Base-by-base conservation (phyloP, 106 monocot genomes). In the Acorus gramineus region DNA sequence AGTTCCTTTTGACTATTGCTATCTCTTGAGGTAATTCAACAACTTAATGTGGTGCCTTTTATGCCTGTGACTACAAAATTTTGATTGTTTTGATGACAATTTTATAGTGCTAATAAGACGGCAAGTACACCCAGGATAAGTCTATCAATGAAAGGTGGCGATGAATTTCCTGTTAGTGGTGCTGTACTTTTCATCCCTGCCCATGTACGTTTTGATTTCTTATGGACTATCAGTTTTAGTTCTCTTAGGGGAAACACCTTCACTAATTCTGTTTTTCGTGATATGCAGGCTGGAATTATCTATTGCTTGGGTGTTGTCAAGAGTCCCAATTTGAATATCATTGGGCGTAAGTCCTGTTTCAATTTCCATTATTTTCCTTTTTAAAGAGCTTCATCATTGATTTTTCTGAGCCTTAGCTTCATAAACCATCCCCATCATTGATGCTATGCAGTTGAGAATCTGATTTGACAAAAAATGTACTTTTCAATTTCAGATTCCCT, bases 291-390 rank as follows among this genome's bases (percentile, higher is more conserved):
- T 12, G 51, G 77, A 57, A 50, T 52, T 56, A 52, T 74, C 49
- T 90, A 87, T 77, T 91, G 96, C 77, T 76, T 96, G 55, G 96
- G 82, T 69, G 53, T 96, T 14, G 46, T 80, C 64, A 96, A 88
- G 73, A 81, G 82, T 68, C 64, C 47, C 55, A 64, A 69, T 51
- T 46, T 83, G 52, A 87, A 88, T 65, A 88, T 96, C 52, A 81
- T 96, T 64, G 96, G 96, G 59, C 80, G 96, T 91, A 88, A 87
- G 87, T 69, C 59, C 52, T 14, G 0, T 45, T 42, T 8, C 14
- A 48, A 43, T 12, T 8, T 60, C 11, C 42, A 43, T 12, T 8
- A 62, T 11, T 50, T 3, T 49, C 6, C 44, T 28, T 5, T n/a
- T 14, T 46, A 7, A 42, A 58, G n/a, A 3, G 3, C 28, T 12